Base-by-base conservation (phyloP, 768 basidiomycete species). In the Mycena sanguinolenta region DNA sequence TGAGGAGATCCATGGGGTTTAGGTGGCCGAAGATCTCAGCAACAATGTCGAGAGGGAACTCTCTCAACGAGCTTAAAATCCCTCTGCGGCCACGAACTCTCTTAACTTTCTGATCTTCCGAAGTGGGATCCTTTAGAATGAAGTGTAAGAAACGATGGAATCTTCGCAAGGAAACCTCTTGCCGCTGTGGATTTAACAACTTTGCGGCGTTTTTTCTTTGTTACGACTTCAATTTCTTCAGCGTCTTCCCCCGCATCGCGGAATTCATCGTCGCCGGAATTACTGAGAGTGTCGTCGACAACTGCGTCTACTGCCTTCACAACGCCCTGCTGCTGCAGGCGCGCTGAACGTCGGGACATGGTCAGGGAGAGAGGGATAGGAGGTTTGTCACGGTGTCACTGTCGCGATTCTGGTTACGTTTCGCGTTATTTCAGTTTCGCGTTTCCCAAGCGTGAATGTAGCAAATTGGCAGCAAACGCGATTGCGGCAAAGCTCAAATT, bases 21-120 rank as follows among this genome's bases (percentile, higher is more conserved):
- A 89, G 73, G 60, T 84, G 81, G 38, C 75, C 76, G 63, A 86
- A 84, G 61, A 88, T 83, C 86, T 82, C 80, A 39, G 68, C 79
- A 21, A 83, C 59, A 44, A 84, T 70, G 60, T 84, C 83, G 13
- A 80, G 63, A 19, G 79, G 81, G 50, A 70, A 70, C 59, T 70
- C 69, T 25, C 55, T 70, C 58, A 70, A 34, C 0, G 63, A 70
- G 27, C 69, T 70, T 4, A 70, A n/a, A 19, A 61, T 44, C 25
- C 64, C 69, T 62, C 63, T 65, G 3, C 69, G 58, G 2, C 69
- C 69, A 16, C 69, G 69, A 50, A 70, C 59, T 57, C 38, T 65
- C 58, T 62, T 70, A 2, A 27, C 3, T 50, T 62, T 70, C 42
- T 61, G 64, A 21, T 61, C 63, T 21, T 63, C 58, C 16, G 23